Conservation (phyloP, 768 basidiomycete species). For the Cystobasidium ongulense region DNA sequence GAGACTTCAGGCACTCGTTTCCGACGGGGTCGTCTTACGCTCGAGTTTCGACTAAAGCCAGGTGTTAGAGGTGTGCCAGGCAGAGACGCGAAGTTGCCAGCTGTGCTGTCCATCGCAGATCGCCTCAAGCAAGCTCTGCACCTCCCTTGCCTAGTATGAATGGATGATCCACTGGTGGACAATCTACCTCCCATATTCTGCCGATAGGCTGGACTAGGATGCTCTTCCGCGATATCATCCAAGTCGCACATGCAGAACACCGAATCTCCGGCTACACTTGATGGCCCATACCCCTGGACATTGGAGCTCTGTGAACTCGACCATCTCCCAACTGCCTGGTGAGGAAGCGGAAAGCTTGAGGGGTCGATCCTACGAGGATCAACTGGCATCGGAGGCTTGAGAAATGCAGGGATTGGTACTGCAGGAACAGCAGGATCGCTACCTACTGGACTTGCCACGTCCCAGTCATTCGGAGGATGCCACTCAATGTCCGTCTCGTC, state of each 20-base stretch:
- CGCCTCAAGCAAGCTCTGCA: constrained; percentile 3
- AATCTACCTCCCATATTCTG: neutral
- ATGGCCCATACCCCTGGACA: neutral
- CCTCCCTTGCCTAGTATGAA: neutral
- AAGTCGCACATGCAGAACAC: constrained; percentile 25
- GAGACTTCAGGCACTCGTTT: neutral
- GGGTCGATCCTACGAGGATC: constrained; percentile 20
- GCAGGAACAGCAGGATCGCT: neutral
- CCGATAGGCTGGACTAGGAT: neutral
- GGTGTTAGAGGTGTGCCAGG: neutral
- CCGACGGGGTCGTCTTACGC: neutral
- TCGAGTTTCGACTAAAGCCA: constrained; percentile 1
- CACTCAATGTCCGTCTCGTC: neutral
- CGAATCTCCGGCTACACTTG: constrained; percentile 15
- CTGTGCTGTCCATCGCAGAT: neutral
- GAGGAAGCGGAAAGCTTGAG: constrained; percentile 16
- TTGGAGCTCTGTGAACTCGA: neutral
- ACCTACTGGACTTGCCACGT: neutral
- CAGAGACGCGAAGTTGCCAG: neutral
- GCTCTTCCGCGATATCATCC: constrained; percentile 17
- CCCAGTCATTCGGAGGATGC: constrained; percentile 13
- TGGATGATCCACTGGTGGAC: neutral
- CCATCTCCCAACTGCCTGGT: neutral
- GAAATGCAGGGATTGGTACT: constrained; percentile 23
- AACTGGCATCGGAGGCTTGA: neutral